Evolutionary conservation across 495 filamentous ascomycete genomes (phyloP), one percentile per base, ranked within the genome.

Genomic region (Schizothecium vesticola): DNA sequence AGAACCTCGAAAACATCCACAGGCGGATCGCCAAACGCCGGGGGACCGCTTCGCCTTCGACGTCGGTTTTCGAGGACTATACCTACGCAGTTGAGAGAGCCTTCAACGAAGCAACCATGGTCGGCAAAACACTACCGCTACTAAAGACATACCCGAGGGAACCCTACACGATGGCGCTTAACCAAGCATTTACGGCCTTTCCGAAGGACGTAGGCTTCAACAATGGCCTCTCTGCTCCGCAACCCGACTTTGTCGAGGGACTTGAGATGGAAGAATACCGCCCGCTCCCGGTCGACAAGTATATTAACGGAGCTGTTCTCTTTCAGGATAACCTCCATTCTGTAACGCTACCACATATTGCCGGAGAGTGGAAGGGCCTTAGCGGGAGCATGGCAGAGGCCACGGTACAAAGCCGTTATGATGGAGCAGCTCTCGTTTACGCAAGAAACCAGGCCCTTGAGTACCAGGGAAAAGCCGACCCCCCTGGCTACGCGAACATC

Each of bases 281-380:
- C 59, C 74, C 70, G 59, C 70, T 76, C 61, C 72, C 74, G 43
- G 69, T 74, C 56, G 61, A 67, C 64, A 55, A 75, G 56, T 5
- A 28, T 28, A 60, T 76, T 60, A 55, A 24, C 63, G 72, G 74
- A 5, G 74, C 74, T 16, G 68, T 67, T 66, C 65, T 74, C 56
- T 71, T 69, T 60, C 65, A 68, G 56, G 70, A 76, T 67, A 55
- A 74, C 55, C 70, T 24, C 61, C 29, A 59, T 33, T 73, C 74
- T 59, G 23, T 73, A 31, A 69, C 66, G 7, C 64, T 76, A n/a
- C 74, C 72, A 33, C 72, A 76, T 31, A 8, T 76, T 36, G 74
- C 68, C 56, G 72, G 74, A 36, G 74, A 76, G 55, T 76, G 72
- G 74, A 74, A 75, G 67, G 69, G 67, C 23, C 61, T 28, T 28